phyloP scores from a whole-genome alignment of 139 green algal genomes.

The Closterium sp. region DNA sequence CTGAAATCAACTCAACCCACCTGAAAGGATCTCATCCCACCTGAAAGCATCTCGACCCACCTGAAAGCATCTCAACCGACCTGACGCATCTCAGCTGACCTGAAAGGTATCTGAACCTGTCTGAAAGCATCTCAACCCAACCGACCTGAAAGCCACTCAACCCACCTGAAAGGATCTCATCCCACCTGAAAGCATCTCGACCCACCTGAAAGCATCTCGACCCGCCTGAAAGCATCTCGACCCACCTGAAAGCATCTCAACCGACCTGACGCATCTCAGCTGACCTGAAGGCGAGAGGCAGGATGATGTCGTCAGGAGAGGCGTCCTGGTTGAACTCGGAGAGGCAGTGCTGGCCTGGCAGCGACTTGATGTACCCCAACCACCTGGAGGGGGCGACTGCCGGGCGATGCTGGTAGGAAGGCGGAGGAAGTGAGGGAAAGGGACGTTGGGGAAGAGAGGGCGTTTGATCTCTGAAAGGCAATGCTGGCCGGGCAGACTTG shows the following conservation, averaged over 20 bases:
- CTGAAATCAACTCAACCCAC: not conserved
- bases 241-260: not conserved
- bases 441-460: too few species aligned
- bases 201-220: too few species aligned
- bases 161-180: not conserved
- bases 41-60: too few species aligned
- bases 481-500: slow-evolving; percentile 24
- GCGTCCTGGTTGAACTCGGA: slow-evolving; percentile 18
- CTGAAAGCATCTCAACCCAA: not conserved
- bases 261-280: not conserved
- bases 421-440: too few species aligned
- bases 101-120: not conserved
- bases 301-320: slow-evolving; percentile 21
- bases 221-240: not conserved
- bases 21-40: not conserved
- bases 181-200: too few species aligned
- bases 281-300: slow-evolving; percentile 22
- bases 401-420: too few species aligned
- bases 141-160: not conserved
- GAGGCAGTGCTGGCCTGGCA: slow-evolving; percentile 25
- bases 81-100: too few species aligned
- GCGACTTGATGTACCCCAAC: slow-evolving; percentile 30
- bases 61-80: too few species aligned
- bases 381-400: slow-evolving; percentile 4
- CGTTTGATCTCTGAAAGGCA: slow-evolving; percentile 19